A percentile compares a stretch with the other conserved stretches of the same genome.
Conservation (phyloP, 2,329 filamentous ascomycete species). For the Onygenales sp. region DNA sequence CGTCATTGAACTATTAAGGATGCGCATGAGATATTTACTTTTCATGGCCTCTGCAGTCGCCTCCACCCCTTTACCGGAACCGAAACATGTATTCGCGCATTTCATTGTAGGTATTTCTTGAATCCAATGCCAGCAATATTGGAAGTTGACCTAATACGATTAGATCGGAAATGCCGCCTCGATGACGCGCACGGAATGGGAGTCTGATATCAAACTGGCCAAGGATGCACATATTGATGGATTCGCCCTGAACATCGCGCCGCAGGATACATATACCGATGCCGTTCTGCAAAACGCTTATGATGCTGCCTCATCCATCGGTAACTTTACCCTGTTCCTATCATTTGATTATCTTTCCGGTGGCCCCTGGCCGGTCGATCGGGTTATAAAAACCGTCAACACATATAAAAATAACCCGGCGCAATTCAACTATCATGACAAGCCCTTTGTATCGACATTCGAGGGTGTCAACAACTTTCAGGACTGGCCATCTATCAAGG, state of each 20-base stretch:
- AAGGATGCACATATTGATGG: slow-evolving; percentile 12
- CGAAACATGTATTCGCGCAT: slow-evolving; percentile 25
- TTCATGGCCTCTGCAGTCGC: slow-evolving; percentile 5
- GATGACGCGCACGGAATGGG: slow-evolving; percentile 11
- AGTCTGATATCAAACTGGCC: slow-evolving; percentile 12
- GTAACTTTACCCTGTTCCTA: slow-evolving; percentile 27
- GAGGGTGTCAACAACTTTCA: slow-evolving; percentile 33
- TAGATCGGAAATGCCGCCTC: slow-evolving; percentile 11
- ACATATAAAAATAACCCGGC: slow-evolving; percentile 18
- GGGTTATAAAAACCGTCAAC: slow-evolving; percentile 18
- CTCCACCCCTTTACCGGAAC: slow-evolving; percentile 8
- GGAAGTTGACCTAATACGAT: slow-evolving; percentile 19
- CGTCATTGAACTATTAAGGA: neutral
- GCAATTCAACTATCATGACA: slow-evolving; percentile 20
- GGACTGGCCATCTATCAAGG: slow-evolving; percentile 39
- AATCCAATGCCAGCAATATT: slow-evolving; percentile 11
- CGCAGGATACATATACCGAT: slow-evolving; percentile 22
- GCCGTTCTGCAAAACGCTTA: slow-evolving; percentile 20
- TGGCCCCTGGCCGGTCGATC: slow-evolving; percentile 21
- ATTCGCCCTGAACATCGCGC: slow-evolving; percentile 22
- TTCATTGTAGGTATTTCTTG: slow-evolving; percentile 20
- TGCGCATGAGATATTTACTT: slow-evolving; percentile 12
- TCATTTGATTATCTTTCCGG: slow-evolving; percentile 29
- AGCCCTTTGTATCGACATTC: slow-evolving; percentile 34
- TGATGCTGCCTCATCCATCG: slow-evolving; percentile 18